Conservation (phyloP, 257 asterid genomes). For the Solanum tarapatanum region DNA sequence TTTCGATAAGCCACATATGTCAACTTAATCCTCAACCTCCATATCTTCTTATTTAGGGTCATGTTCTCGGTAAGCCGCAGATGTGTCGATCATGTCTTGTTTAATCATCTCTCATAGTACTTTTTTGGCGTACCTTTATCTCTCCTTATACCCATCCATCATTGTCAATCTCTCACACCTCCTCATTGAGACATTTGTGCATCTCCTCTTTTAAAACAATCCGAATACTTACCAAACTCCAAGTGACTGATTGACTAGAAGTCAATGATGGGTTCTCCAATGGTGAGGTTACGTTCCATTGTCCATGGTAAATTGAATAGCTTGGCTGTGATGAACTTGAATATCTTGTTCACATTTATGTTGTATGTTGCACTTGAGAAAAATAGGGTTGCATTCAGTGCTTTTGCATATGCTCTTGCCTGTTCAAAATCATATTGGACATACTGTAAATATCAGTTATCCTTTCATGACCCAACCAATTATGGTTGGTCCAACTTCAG, state of each 20-base stretch:
- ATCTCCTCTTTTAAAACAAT: neutral
- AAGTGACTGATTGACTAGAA: constrained; percentile 52
- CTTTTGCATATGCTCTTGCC: constrained; percentile 82
- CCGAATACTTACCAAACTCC: constrained; percentile 12
- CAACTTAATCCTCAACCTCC: neutral
- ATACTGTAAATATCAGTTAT: neutral
- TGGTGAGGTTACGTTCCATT: constrained; percentile 68
- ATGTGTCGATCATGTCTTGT: neutral
- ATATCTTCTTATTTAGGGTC: neutral
- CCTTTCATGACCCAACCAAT: neutral
- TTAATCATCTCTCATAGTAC: neutral
- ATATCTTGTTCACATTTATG: constrained; percentile 78
- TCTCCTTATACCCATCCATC: neutral
- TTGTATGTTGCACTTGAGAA: constrained; percentile 85
- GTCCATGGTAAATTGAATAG: constrained; percentile 69
- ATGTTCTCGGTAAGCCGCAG: rapidly evolving
- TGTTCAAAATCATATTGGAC: constrained; percentile 2
- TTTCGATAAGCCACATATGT: neutral
- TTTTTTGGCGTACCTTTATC: neutral
- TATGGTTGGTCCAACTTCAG: neutral
- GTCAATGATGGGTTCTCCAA: constrained; percentile 89
- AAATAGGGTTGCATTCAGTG: constrained; percentile 64
- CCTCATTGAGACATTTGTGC: rapidly evolving
- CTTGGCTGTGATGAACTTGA: constrained; percentile 80
- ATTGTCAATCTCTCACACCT: neutral